These are phyloP conservation scores for Inga oerstediana DNA, from an alignment of 306 rosid genomes.

Conservation along the genomic window DNA sequence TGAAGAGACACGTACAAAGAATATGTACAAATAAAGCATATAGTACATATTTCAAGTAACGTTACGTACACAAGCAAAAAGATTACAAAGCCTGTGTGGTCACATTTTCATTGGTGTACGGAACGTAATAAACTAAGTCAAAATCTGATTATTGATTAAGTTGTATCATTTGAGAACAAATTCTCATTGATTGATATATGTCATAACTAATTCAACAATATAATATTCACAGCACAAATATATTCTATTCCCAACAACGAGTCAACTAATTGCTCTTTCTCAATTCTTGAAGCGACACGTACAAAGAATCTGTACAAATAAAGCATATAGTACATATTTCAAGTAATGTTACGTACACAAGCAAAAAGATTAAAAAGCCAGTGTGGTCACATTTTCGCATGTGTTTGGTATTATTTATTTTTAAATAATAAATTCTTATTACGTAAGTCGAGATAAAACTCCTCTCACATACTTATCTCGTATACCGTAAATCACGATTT, in stretches of 20 bases:
- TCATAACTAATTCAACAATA: neutral
- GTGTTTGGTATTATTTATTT: too few species aligned
- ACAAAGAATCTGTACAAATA: too few species aligned
- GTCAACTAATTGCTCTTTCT: constrained; percentile 30
- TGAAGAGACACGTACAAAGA: neutral
- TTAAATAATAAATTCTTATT: too few species aligned
- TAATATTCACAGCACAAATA: neutral
- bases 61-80: neutral
- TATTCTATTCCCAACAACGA: constrained; percentile 38
- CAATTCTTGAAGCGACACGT: constrained; percentile 3
- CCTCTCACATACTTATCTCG: too few species aligned
- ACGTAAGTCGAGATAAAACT: too few species aligned
- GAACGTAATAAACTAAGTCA: neutral
- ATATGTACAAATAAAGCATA: too few species aligned
- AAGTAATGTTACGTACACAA: neutral
- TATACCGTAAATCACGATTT: too few species aligned
- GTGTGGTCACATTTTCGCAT: neutral
- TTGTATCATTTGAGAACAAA: constrained; percentile 24
- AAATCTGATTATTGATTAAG: neutral
- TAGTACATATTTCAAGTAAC: neutral
- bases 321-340: neutral
- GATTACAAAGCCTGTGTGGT: neutral
- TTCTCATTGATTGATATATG: constrained; percentile 9
- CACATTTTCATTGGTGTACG: neutral
- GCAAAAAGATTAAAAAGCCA: neutral